These are phyloP conservation scores for Saussurea involucrata DNA, from an alignment of 129 eudicot genomes.

Conservation along the genomic window DNA sequence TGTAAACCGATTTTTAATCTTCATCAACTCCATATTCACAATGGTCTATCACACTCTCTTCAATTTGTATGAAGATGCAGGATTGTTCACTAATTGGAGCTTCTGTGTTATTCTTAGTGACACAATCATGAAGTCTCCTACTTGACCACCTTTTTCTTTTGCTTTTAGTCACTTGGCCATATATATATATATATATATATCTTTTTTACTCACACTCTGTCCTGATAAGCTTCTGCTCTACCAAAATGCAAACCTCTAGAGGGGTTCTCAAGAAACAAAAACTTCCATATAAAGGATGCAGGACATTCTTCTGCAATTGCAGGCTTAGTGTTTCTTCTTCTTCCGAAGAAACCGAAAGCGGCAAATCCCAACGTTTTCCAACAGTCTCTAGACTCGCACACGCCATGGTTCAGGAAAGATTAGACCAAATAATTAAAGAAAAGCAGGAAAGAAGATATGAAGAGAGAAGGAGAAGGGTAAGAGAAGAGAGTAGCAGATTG, in stretches of 20 bases:
- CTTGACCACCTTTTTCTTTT: slow-evolving; percentile 39
- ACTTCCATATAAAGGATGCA: slow-evolving; percentile 58
- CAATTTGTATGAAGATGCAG: slow-evolving; percentile 21
- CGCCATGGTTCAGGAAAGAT: slow-evolving; percentile 82
- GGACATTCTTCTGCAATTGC: slow-evolving; percentile 68
- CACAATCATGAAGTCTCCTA: slow-evolving; percentile 60
- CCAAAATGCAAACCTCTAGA: slow-evolving; percentile 56
- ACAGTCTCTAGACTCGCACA: slow-evolving; percentile 69
- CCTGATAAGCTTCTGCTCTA: slow-evolving; percentile 29
- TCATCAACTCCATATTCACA: slow-evolving; percentile 7
- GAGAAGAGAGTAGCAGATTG: slow-evolving; percentile 39
- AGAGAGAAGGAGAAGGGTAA: slow-evolving; percentile 37
- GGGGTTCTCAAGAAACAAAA: slow-evolving; percentile 49
- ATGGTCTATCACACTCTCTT: slow-evolving; percentile 17
- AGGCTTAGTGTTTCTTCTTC: slow-evolving; percentile 82
- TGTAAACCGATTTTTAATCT: neutral
- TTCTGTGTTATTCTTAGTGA: slow-evolving; percentile 31
- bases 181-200: neutral
- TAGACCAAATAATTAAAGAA: slow-evolving; percentile 66
- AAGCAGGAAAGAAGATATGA: slow-evolving; percentile 43
- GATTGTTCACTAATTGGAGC: slow-evolving; percentile 11
- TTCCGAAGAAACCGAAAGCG: slow-evolving; percentile 45
- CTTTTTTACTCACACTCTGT: slow-evolving; percentile 30
- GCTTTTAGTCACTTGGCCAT: slow-evolving; percentile 28
- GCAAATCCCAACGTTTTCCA: slow-evolving; percentile 36